Base-by-base conservation (phyloP, 129 eudicot genomes). In the Arctium minus region DNA sequence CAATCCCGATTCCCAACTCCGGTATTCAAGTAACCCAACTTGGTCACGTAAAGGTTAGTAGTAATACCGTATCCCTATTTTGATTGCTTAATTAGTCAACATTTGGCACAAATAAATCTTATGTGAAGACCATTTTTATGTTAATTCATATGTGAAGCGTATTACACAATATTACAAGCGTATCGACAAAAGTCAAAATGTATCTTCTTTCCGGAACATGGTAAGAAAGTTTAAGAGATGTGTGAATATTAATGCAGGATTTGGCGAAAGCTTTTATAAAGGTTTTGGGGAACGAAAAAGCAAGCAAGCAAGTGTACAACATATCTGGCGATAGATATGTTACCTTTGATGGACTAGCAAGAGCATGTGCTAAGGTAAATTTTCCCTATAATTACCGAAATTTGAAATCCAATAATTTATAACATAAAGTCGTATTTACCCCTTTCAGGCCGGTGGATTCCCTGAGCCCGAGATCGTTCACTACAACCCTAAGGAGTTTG, bases 341-440 rank as follows among this genome's bases (percentile, higher is more conserved):
- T 67, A 96, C 99, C 68, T 96, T 96, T 82, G 99, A 91, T 77
- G 99, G 99, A 86, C 87, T 96, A 84, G 99, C 99, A 75, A 91
- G 87, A 83, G 99, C 99, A 65, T 96, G 99, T 79, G 99, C 99
- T 30, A 96, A 96, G 96, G 99, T 96, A 83, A 46, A 62, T 33
- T 56, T 33, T 44, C 4, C 18, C 10, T 15, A 12, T 82, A 17
- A 39, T 29, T 80, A 40, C 13, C 3, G 37, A 53, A 75, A 68
- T 81, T 76, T 4, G 9, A 8, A 39, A 40, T 62, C 33, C 32
- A 46, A 69, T 4, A 62, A 27, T 33, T 6, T 44, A 15, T 70
- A 80, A n/a, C 35, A 69, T 81, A 35, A 70, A 38, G 17, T 48
- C 33, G 60, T 29, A 73, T 79, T 2, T 44, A 40, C 72, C 76